Evolutionary conservation across 495 filamentous ascomycete species (phyloP).

Genomic region (Podospora conica): DNA sequence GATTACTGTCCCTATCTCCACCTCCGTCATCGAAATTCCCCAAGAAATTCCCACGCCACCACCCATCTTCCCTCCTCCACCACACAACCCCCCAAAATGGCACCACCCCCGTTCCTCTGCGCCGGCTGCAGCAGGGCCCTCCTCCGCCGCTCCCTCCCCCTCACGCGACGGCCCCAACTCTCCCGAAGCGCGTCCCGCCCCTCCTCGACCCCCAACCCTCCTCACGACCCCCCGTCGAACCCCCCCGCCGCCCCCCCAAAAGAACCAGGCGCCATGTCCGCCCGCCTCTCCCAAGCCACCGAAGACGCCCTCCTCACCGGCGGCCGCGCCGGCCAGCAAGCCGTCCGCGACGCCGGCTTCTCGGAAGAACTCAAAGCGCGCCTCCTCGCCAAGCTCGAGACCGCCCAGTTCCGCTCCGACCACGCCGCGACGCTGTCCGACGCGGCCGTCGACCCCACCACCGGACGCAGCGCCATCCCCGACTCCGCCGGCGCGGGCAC

Average conservation of each 20-base stretch:
- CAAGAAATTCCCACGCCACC: background rate
- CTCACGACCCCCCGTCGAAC: background rate
- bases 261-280: slow-evolving; percentile 59
- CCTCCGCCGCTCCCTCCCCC: background rate
- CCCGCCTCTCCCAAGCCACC: slow-evolving; percentile 69
- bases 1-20: background rate
- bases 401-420: slow-evolving; percentile 62
- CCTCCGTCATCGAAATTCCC: background rate
- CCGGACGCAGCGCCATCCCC: slow-evolving; percentile 34
- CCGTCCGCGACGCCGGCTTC: slow-evolving; percentile 81
- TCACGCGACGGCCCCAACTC: background rate
- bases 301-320: slow-evolving; percentile 70
- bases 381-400: slow-evolving; percentile 67
- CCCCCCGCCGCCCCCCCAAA: background rate
- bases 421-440: slow-evolving; percentile 65
- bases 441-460: slow-evolving; percentile 51
- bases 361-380: slow-evolving; percentile 72
- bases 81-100: background rate
- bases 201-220: background rate
- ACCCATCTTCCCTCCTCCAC: background rate
- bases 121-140: slow-evolving; percentile 12
- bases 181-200: background rate
- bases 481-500: slow-evolving; percentile 63
- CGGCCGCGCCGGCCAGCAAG: slow-evolving; percentile 62
- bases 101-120: slow-evolving; percentile 12